Conservation (phyloP, 768 basidiomycete species). For the Mycena chlorophos region DNA sequence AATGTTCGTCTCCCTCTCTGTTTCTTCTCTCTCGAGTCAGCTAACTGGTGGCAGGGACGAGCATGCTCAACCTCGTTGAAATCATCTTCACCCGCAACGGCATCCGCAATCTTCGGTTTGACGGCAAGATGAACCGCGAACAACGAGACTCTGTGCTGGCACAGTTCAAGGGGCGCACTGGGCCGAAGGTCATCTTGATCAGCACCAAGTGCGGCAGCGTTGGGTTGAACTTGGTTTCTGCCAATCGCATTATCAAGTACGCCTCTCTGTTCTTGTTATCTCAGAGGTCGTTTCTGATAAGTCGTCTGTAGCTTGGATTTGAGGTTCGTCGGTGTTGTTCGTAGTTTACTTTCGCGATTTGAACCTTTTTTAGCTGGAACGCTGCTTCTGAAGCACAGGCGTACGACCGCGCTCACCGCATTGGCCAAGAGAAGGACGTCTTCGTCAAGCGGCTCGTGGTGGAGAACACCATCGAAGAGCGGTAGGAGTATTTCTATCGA, state of each 20-base stretch:
- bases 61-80: slow-evolving; percentile 68
- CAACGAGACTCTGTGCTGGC: slow-evolving; percentile 51
- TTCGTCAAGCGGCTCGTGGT: slow-evolving; percentile 68
- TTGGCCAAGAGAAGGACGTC: slow-evolving; percentile 70
- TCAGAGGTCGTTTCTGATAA: not conserved
- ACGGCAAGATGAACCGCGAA: slow-evolving; percentile 64
- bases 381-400: slow-evolving; percentile 73
- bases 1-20: slow-evolving; percentile 46
- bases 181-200: slow-evolving; percentile 66
- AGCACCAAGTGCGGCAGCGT: slow-evolving; percentile 73
- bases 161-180: slow-evolving; percentile 54
- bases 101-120: slow-evolving; percentile 59
- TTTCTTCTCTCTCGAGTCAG: not conserved
- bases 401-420: slow-evolving; percentile 63
- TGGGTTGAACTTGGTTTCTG: slow-evolving; percentile 65
- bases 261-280: slow-evolving; percentile 16
- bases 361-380: slow-evolving; percentile 49
- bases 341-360: not conserved
- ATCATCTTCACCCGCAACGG: slow-evolving; percentile 59
- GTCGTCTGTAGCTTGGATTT: slow-evolving; percentile 56
- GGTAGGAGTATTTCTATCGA: slow-evolving; percentile 41
- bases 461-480: slow-evolving; percentile 71
- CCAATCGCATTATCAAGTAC: slow-evolving; percentile 71
- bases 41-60: slow-evolving; percentile 55
- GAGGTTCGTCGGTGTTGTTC: slow-evolving; percentile 29